phyloP scores from a whole-genome alignment of 306 rosid species.

The Medicago lupulina region DNA sequence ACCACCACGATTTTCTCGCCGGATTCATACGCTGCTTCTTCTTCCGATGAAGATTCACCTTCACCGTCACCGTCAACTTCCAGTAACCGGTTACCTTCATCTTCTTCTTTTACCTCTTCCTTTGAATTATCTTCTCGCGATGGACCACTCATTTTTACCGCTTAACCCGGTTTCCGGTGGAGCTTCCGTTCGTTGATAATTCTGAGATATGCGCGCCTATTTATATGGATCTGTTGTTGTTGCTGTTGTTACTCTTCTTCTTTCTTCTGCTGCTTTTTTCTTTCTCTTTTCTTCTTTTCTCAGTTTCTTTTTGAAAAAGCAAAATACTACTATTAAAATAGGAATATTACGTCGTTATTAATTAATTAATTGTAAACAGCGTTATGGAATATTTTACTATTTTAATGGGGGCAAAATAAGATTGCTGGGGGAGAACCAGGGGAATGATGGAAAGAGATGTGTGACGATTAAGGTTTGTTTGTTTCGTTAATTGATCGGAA shows the following conservation, averaged over 20 bases:
- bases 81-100: constrained; percentile 62
- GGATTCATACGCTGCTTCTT: constrained; percentile 71
- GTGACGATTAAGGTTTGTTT: background rate
- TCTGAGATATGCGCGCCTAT: constrained; percentile 34
- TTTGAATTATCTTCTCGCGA: constrained; percentile 45
- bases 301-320: background rate
- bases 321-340: too few relatives aligned
- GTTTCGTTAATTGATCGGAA: background rate
- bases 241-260: background rate
- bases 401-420: background rate
- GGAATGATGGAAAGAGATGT: background rate
- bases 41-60: constrained; percentile 11
- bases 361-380: too few relatives aligned
- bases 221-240: constrained; percentile 38
- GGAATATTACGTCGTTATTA: background rate
- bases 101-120: constrained; percentile 55
- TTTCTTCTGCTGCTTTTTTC: background rate
- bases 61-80: background rate
- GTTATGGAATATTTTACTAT: background rate
- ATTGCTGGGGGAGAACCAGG: background rate
- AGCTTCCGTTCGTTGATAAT: constrained; percentile 9
- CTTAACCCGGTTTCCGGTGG: constrained; percentile 21
- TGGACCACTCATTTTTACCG: constrained; percentile 51
- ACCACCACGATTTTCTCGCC: constrained; percentile 73
- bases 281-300: background rate